Base-by-base conservation (phyloP, 345 rosid genomes). In the Noccaea bulbosa region DNA sequence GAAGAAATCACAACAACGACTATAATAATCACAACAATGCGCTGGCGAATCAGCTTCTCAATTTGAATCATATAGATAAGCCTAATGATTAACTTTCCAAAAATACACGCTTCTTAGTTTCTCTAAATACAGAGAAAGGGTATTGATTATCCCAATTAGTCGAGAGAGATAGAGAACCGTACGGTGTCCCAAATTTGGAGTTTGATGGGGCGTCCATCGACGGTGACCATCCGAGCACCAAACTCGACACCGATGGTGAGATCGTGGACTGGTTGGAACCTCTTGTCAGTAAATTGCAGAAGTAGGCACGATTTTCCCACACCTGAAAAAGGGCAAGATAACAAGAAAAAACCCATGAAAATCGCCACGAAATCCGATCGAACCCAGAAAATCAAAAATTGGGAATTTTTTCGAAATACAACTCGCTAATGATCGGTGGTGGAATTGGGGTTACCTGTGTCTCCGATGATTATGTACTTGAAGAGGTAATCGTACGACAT, bases 111-210 rank as follows among this genome's bases (percentile, higher is more conserved):
- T 17, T 17, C 20, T 17, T 17, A 17, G 20, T 17, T 17, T 17
- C 20, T 17, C n/a, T 8, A 55, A 20, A 12, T 12, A 44, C 44
- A 34, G 1, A 44, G 22, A 17, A 32, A 44, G 2, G 3, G 41
- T n/a, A 50, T 8, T 20, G 49, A 41, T 39, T 16, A 16, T n/a
- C n/a, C n/a, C n/a, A n/a, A n/a, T n/a, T n/a, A n/a, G n/a, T n/a
- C n/a, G n/a, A n/a, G n/a, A 67, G 12, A 58, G 35, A 22, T 54
- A 66, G 16, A 46, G 62, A 58, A 32, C 0, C 73, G 43, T 71
- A 87, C 92, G 61, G 92, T 87, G 65, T 87, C 92, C 92, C 89
- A 87, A 70, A 87, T 85, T 79, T 87, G 91, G 9, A 87, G 82
- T 65, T 87, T 87, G 72, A 87, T 49, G 8, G 91, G 82, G 22